Percentiles rank a stretch among this genome's conserved stretches.
These are phyloP conservation scores for Lachancea meyersii DNA, from an alignment of 805 yeast species.

Conservation along the genomic window DNA sequence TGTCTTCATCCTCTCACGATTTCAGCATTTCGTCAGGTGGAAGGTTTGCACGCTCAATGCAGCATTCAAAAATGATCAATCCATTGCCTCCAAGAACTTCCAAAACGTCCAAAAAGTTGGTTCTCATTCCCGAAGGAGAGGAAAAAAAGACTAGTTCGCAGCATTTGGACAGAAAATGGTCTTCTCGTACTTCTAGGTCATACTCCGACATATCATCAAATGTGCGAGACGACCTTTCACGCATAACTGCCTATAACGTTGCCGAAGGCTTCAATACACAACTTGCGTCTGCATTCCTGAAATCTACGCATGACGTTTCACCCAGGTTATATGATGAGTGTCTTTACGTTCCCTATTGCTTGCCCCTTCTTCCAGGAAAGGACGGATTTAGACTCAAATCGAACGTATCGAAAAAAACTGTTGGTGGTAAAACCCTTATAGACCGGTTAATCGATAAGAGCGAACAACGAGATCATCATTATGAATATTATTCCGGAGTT, in stretches of 20 bases:
- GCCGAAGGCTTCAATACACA: constrained; percentile 74
- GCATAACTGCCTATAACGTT: constrained; percentile 89
- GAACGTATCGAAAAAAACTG: constrained; percentile 39
- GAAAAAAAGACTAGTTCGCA: not conserved
- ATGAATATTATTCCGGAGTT: constrained; percentile 81
- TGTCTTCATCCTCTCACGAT: constrained; percentile 33
- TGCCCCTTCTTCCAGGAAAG: constrained; percentile 81
- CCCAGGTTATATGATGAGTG: constrained; percentile 90
- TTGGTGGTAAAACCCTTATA: constrained; percentile 45
- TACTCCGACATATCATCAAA: constrained; percentile 33
- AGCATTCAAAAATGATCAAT: constrained; percentile 22
- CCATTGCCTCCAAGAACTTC: constrained; percentile 60
- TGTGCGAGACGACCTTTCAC: constrained; percentile 45
- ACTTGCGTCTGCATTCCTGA: constrained; percentile 56
- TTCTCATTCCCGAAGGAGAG: constrained; percentile 64
- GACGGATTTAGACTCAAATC: constrained; percentile 73
- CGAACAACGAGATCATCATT: constrained; percentile 87
- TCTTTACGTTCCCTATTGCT: constrained; percentile 80
- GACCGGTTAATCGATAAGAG: constrained; percentile 72
- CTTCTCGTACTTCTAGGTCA: constrained; percentile 41
- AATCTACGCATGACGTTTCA: constrained; percentile 68
- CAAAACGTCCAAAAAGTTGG: constrained; percentile 79
- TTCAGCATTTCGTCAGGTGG: constrained; percentile 10
- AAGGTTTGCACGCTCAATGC: constrained; percentile 4
- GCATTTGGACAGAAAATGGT: constrained; percentile 4